Base-by-base conservation (phyloP, 1,284 basidiomycete genomes). In the Abortiporus biennis region DNA sequence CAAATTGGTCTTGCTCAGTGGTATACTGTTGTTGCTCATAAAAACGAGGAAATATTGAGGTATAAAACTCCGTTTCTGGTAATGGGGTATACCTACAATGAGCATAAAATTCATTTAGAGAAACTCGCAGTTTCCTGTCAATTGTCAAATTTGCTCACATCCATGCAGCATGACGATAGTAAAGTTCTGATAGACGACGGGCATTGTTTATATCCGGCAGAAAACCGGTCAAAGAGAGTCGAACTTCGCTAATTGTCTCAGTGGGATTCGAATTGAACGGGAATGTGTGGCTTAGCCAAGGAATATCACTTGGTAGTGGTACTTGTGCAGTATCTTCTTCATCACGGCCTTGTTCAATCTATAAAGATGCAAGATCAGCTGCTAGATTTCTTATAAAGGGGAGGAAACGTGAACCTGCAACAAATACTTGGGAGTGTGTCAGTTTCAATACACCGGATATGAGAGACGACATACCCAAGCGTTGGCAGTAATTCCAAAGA, bases 131-230 rank as follows among this genome's bases (percentile, higher is more conserved):
- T 49, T 44, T 38, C 40, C 21, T 34, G 40, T 21, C 32, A 15
- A 12, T 32, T 20, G 35, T 39, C 42, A 25, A 35, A 39, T 31
- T 24, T 43, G 44, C 76, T 48, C 57, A 80, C 80, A 82, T 78
- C 78, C 79, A 84, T 44, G 77, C 76, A 45, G 77, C 78, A 55
- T 81, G 74, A 52, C 69, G 69, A 57, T 71, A 84, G 59, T 84
- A 84, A 21, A 70, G 62, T 30, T 70, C 64, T 42, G 66, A 64
- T 35, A 78, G 61, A 20, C 57, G 60, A 48, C 63, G 65, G 2
- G 78, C 76, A 24, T 62, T 58, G 16, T 57, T 48, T 16, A 57
- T 53, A 22, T 66, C 61, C 12, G 80, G 80, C 13, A 83, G 61
- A 30, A 65, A 63, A 35, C 57, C 60, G 34, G 74, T 50, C 13